These are phyloP conservation scores for Tagetes erecta DNA, from an alignment of 129 eudicot species.

Conservation along the genomic window DNA sequence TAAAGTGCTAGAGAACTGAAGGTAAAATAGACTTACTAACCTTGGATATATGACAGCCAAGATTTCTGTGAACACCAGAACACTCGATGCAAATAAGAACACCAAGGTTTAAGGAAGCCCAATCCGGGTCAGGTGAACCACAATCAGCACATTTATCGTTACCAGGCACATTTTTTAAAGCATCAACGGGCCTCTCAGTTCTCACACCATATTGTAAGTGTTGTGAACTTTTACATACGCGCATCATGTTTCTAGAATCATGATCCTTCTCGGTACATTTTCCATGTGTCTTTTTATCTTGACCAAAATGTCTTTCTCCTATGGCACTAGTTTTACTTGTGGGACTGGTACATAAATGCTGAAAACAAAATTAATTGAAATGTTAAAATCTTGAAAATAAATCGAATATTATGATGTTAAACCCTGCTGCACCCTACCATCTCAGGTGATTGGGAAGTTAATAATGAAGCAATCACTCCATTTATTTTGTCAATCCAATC, in stretches of 20 bases:
- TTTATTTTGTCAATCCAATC: slow-evolving; percentile 95
- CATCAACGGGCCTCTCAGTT: slow-evolving; percentile 62
- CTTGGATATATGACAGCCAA: slow-evolving; percentile 96
- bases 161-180: slow-evolving; percentile 59
- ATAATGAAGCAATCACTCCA: slow-evolving; percentile 84
- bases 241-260: slow-evolving; percentile 46
- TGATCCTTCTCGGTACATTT: slow-evolving; percentile 46
- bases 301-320: slow-evolving; percentile 47
- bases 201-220: slow-evolving; percentile 45
- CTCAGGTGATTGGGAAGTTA: slow-evolving; percentile 72
- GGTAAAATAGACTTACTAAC: slow-evolving; percentile 35
- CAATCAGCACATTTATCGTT: slow-evolving; percentile 97
- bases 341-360: slow-evolving; percentile 61
- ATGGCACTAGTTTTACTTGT: slow-evolving; percentile 43
- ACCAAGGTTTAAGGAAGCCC: slow-evolving; percentile 99
- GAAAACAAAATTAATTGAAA: slow-evolving; percentile 17
- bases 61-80: slow-evolving; percentile 95
- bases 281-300: slow-evolving; percentile 40
- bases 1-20: not conserved
- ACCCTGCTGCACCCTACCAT: slow-evolving; percentile 42
- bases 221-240: slow-evolving; percentile 65
- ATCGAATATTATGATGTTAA: not conserved
- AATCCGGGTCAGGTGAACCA: slow-evolving; percentile 93
- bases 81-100: slow-evolving; percentile 89
- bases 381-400: not conserved